Conservation (phyloP, 2,329 filamentous ascomycete species). For the Tolypocladium guangdongense region DNA sequence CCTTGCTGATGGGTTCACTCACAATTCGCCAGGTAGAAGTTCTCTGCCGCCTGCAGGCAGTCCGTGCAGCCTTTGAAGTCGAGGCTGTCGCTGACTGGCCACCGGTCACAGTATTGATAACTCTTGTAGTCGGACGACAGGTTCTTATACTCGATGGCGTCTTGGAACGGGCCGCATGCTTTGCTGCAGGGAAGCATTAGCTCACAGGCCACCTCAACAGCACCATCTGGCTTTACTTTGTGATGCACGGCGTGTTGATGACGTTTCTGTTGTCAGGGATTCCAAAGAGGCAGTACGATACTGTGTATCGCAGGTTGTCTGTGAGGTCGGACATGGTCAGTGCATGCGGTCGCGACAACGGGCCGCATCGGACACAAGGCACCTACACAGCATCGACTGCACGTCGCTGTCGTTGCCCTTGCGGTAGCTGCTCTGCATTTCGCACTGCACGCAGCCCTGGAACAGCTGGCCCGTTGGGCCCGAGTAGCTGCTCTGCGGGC, state of each 20-base stretch:
- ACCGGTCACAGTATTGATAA: conserved; percentile 44
- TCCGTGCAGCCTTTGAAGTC: conserved; percentile 30
- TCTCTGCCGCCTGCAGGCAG: conserved; percentile 30
- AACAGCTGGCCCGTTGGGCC: conserved; percentile 35
- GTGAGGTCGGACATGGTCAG: conserved; percentile 6
- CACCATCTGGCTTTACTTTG: conserved; percentile 27
- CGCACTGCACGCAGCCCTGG: conserved; percentile 40
- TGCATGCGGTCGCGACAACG: not conserved
- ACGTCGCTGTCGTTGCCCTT: conserved; percentile 37
- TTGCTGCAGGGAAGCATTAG: conserved; percentile 22
- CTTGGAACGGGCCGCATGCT: conserved; percentile 38
- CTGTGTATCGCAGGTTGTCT: conserved; percentile 49
- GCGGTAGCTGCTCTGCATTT: conserved; percentile 38
- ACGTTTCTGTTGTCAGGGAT: conserved; percentile 29
- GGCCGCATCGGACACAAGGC: not conserved
- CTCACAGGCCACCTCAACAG: not conserved
- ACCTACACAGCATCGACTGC: conserved; percentile 44
- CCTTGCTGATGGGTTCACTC: conserved; percentile 8
- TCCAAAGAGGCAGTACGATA: conserved; percentile 45
- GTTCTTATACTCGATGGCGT: conserved; percentile 37
- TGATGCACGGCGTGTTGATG: conserved; percentile 37
- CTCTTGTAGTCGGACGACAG: conserved; percentile 31
- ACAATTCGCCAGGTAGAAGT: conserved; percentile 44
- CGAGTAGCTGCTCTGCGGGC: conserved; percentile 28
- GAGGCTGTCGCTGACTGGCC: conserved; percentile 27